phyloP scores from a whole-genome alignment of 2,329 filamentous ascomycete species.

The Cladosporium sp. region DNA sequence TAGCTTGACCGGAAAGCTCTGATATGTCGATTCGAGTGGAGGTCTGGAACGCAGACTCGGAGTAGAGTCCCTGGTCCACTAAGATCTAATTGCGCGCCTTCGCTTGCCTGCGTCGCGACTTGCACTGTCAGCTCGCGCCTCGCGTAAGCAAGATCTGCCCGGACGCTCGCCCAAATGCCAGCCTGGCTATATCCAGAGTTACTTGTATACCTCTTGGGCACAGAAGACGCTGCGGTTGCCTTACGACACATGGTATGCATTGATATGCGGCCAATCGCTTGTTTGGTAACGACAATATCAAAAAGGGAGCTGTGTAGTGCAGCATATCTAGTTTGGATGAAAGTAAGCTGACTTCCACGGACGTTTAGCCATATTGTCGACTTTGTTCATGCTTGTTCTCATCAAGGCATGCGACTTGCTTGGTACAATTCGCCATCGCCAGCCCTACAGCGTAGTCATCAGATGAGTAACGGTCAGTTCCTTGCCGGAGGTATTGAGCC shows the following conservation, averaged over 20 bases:
- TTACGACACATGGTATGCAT: background rate
- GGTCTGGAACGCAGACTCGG: background rate
- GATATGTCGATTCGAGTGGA: background rate
- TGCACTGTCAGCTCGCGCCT: background rate
- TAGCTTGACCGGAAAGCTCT: background rate
- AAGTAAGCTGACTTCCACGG: background rate
- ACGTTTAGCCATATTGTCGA: background rate
- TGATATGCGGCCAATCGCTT: background rate
- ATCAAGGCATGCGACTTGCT: background rate
- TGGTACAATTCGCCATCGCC: background rate
- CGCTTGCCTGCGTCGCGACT: background rate
- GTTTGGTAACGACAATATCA: background rate
- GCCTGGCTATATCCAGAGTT: background rate
- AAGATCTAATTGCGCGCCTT: background rate
- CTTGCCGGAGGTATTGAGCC: background rate
- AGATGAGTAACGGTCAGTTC: background rate
- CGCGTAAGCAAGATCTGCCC: background rate
- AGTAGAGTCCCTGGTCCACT: background rate
- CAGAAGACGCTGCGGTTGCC: background rate
- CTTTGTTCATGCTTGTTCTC: background rate
- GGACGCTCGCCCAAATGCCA: background rate
- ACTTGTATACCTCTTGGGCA: background rate
- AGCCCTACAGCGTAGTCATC: slow-evolving; percentile 16
- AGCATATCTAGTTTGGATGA: background rate
- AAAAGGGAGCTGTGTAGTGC: background rate